Percentiles rank a stretch among this genome's conserved stretches.
These are phyloP conservation scores for Cucumis melo DNA, from an alignment of 306 rosid species.

Conservation along the genomic window DNA sequence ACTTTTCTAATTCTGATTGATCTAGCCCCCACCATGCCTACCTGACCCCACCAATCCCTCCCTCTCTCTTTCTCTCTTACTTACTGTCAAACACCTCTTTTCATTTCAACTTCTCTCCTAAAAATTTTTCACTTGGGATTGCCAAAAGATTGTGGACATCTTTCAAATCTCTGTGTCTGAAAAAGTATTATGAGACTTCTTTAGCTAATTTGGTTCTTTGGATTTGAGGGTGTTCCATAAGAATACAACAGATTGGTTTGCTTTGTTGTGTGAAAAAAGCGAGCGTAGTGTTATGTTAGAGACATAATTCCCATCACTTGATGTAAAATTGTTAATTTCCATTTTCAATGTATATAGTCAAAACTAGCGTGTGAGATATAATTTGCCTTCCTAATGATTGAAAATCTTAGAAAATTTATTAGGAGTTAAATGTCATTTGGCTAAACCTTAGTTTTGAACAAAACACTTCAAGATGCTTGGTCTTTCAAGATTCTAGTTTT, in stretches of 20 bases:
- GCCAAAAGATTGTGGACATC: not conserved
- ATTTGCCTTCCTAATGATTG: not conserved
- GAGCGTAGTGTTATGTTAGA: not conserved
- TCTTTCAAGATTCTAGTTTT: not conserved
- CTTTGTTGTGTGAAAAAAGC: not conserved
- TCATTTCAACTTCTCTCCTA: not conserved
- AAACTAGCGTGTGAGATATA: not conserved
- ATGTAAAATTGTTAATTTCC: not conserved
- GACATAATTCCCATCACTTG: not conserved
- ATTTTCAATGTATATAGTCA: not conserved
- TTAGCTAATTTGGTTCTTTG: not conserved
- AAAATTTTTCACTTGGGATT: not conserved
- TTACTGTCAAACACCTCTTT: constrained; percentile 1
- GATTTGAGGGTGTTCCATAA: not conserved
- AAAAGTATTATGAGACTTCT: not conserved
- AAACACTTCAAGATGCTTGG: not conserved
- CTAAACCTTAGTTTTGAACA: not conserved
- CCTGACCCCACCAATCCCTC: not conserved
- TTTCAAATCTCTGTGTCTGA: not conserved
- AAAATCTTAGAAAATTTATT: not conserved
- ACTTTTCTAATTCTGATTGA: constrained; percentile 7
- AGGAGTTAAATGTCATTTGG: not conserved
- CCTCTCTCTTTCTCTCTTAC: not conserved
- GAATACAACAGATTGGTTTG: not conserved
- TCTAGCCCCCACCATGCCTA: constrained; percentile 5